Conservation (phyloP, 441 rosid genomes). For the Iberis amara region DNA sequence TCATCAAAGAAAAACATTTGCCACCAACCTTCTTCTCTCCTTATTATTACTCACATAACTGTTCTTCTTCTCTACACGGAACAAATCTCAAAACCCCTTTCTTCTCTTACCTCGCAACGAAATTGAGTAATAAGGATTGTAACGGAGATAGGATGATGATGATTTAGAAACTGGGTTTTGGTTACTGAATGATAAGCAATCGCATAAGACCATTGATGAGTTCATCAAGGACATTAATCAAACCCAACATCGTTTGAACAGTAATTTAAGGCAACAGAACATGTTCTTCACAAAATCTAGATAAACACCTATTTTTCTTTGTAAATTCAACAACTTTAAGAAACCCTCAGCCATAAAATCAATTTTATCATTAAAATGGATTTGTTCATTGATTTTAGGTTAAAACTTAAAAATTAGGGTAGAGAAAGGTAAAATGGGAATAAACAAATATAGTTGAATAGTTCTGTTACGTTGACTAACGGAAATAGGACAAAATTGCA, state of each 20-base stretch:
- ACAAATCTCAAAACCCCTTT: constrained; percentile 39
- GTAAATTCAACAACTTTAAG: constrained; percentile 24
- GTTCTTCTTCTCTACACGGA: constrained; percentile 51
- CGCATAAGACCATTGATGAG: constrained; percentile 52
- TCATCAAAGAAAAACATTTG: constrained; percentile 67
- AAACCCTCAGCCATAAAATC: too few relatives aligned
- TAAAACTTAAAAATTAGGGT: too few relatives aligned
- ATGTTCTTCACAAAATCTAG: constrained; percentile 22
- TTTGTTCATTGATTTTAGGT: too few relatives aligned
- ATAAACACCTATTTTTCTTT: constrained; percentile 23
- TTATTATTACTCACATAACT: constrained; percentile 19
- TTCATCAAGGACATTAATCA: constrained; percentile 59
- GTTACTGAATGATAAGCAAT: constrained; percentile 37
- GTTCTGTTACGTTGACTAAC: too few relatives aligned
- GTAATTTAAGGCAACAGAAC: constrained; percentile 20
- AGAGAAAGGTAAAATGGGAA: too few relatives aligned
- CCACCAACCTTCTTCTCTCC: constrained; percentile 74
- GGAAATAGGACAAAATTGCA: too few relatives aligned
- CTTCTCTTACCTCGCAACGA: constrained; percentile 33
- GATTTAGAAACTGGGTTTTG: constrained; percentile 29
- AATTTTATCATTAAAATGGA: too few relatives aligned
- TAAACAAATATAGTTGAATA: too few relatives aligned
- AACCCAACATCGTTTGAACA: constrained; percentile 47
- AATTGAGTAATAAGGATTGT: constrained; percentile 26
- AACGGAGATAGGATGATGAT: constrained; percentile 14